Evolutionary conservation across 2,329 filamentous ascomycete species (phyloP), one percentile per base, ranked within the genome.

Genomic region (Cryphonectria nitschkei): DNA sequence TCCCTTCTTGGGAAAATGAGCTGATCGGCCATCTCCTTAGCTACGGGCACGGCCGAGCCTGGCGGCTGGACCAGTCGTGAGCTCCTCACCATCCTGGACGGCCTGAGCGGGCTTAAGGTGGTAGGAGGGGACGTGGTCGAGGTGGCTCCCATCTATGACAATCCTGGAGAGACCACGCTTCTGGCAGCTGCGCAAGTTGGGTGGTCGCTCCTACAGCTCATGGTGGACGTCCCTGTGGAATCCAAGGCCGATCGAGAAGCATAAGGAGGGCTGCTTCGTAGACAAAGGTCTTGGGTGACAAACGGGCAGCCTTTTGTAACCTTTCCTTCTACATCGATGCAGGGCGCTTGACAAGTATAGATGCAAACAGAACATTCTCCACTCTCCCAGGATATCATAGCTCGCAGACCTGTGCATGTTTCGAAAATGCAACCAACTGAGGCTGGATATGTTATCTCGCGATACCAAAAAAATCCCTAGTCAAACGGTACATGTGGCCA

Each of bases 61-160:
- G 93, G 93, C 66, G 93, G 93, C 26, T 95, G 92, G 93, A 93
- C 91, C 2, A 93, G 90, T 5, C 85, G 93, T 50, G 93, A 95
- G 80, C 82, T 96, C 71, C 91, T 95, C 72, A 84, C 89, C 2
- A 90, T 95, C 69, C 80, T 95, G 72, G 86, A 93, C 32, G 92
- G 91, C 0, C 86, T 95, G 16, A 89, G 91, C 75, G 87, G 84
- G 0, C 79, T 95, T 76, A 92, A 93, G 74, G 83, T 95, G 7
- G 88, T 95, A 0, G 93, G 92, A 1, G 93, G 90, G 0, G 93
- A 95, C 81, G 87, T 95, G 64, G 93, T 95, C 3, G 93, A 95
- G 81, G 92, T 95, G 7, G 88, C 90, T 1, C 93, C 93, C 0
- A 89, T 88, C 4, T 95, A 95, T 79, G 93, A 95, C 81, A 90